Conservation (phyloP, 306 rosid genomes). For the Betula pendula region DNA sequence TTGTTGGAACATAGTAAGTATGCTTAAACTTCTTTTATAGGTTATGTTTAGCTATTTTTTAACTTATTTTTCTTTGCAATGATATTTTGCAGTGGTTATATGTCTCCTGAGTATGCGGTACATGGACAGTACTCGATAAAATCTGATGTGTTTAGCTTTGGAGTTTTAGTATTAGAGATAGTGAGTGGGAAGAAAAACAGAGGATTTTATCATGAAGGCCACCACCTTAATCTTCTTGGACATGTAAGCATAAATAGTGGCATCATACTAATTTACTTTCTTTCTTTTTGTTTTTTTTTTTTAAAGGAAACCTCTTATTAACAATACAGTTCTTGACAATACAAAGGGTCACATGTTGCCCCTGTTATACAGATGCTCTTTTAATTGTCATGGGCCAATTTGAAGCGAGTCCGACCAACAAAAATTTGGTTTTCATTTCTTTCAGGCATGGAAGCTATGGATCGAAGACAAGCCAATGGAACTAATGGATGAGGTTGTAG, state of each 20-base stretch:
- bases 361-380: neutral
- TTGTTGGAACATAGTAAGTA: conserved; percentile 59
- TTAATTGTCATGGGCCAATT: neutral
- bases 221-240: conserved; percentile 45
- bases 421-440: neutral
- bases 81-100: conserved; percentile 45
- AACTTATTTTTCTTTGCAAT: neutral
- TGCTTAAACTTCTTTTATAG: neutral
- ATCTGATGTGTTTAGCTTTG: conserved; percentile 49
- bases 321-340: neutral
- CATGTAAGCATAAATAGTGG: conserved; percentile 32
- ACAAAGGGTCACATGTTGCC: neutral
- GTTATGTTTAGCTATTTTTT: neutral
- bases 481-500: conserved; percentile 26
- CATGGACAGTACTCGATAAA: conserved; percentile 42
- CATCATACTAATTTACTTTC: neutral
- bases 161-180: conserved; percentile 47
- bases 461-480: conserved; percentile 9
- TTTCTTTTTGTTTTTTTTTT: too few relatives aligned
- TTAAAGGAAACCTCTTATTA: neutral
- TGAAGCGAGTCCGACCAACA: neutral
- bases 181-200: conserved; percentile 55
- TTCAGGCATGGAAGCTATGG: conserved; percentile 39
- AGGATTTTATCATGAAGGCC: conserved; percentile 32
- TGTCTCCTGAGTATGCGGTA: conserved; percentile 48